Evolutionary conservation across 306 rosid genomes (phyloP).

Genomic region (Ochetophila trinervis): DNA sequence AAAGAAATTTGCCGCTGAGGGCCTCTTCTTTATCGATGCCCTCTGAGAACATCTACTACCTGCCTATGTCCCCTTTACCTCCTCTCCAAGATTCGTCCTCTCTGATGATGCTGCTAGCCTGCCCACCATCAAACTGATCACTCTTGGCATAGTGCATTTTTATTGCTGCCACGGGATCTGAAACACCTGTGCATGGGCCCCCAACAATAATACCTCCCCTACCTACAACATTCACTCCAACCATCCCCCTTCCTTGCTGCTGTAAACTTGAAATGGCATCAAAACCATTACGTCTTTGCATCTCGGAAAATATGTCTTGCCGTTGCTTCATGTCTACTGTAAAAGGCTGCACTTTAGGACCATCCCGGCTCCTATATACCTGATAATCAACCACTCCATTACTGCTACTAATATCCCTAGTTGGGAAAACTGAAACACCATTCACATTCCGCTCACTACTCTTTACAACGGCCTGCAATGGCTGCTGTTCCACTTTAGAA

Average conservation of each 20-base stretch:
- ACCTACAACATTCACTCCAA: constrained; percentile 72
- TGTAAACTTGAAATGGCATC: constrained; percentile 67
- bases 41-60: constrained; percentile 51
- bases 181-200: constrained; percentile 63
- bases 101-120: constrained; percentile 50
- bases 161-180: constrained; percentile 91
- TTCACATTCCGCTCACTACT: constrained; percentile 47
- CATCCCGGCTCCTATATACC: constrained; percentile 52
- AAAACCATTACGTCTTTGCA: constrained; percentile 61
- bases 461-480: constrained; percentile 48
- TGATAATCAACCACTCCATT: constrained; percentile 67
- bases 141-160: constrained; percentile 78
- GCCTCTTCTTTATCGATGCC: constrained; percentile 12
- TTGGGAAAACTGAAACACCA: constrained; percentile 44
- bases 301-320: constrained; percentile 60
- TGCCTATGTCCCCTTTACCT: constrained; percentile 66
- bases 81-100: constrained; percentile 78
- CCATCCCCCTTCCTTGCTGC: constrained; percentile 69
- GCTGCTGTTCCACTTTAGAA: constrained; percentile 52
- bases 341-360: constrained; percentile 59
- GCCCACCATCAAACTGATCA: constrained; percentile 66
- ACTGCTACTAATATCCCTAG: constrained; percentile 50
- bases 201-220: constrained; percentile 71
- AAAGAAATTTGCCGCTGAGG: constrained; percentile 46
- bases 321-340: constrained; percentile 59